These are phyloP conservation scores for Candida fluviatilis DNA, from an alignment of 805 yeast species.

Conservation along the genomic window DNA sequence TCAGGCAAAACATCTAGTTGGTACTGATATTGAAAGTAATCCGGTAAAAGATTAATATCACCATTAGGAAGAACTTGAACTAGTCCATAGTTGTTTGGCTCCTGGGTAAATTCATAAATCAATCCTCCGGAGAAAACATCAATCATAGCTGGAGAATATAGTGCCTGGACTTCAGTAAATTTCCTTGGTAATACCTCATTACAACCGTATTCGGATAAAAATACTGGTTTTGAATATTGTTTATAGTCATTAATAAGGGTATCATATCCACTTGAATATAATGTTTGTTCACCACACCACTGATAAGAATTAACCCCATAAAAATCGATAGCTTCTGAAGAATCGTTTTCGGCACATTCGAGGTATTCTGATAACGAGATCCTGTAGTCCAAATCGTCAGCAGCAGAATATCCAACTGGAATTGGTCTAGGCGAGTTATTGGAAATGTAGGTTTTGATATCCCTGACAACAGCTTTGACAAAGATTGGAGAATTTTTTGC, in stretches of 20 bases:
- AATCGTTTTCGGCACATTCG: slow-evolving; percentile 60
- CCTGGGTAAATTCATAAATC: slow-evolving; percentile 78
- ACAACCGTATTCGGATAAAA: slow-evolving; percentile 88
- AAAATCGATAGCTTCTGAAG: slow-evolving; percentile 63
- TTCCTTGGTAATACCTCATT: slow-evolving; percentile 73
- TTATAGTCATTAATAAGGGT: slow-evolving; percentile 67
- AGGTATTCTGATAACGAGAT: slow-evolving; percentile 73
- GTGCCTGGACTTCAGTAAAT: slow-evolving; percentile 70
- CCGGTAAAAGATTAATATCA: slow-evolving; percentile 39
- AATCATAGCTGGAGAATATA: slow-evolving; percentile 71
- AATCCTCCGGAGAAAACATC: slow-evolving; percentile 80
- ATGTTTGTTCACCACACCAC: slow-evolving; percentile 86
- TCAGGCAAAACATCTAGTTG: slow-evolving; percentile 39
- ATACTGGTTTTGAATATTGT: slow-evolving; percentile 69
- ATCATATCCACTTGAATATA: slow-evolving; percentile 66
- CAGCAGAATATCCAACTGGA: slow-evolving; percentile 96
- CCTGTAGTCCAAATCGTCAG: slow-evolving; percentile 81
- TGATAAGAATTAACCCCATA: slow-evolving; percentile 81
- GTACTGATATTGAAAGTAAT: slow-evolving; percentile 38
- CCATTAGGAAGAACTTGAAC: slow-evolving; percentile 47
- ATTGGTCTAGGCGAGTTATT: slow-evolving; percentile 57
- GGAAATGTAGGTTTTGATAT: slow-evolving; percentile 69
- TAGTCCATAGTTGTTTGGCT: slow-evolving; percentile 74
- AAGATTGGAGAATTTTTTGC: slow-evolving; percentile 67
- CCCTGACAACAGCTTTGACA: slow-evolving; percentile 74